phyloP scores from a whole-genome alignment of 768 basidiomycete genomes.

The Macrolepiota dolichaula region DNA sequence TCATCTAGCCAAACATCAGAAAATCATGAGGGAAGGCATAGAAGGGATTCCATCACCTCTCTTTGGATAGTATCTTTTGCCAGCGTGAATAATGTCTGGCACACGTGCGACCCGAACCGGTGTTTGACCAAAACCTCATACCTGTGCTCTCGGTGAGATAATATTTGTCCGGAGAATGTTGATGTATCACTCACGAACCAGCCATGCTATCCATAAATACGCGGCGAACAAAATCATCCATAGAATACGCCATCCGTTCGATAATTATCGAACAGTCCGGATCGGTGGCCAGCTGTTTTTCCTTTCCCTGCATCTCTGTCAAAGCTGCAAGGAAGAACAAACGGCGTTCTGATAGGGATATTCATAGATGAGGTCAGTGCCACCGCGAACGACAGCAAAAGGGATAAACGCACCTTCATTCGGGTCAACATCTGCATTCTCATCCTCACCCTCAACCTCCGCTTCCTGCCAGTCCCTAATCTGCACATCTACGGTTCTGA shows the following conservation, averaged over 20 bases:
- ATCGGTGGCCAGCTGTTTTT: conserved; percentile 88
- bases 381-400: neutral
- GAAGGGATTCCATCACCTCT: conserved; percentile 45
- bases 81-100: conserved; percentile 81
- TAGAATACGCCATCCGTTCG: conserved; percentile 86
- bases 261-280: conserved; percentile 89
- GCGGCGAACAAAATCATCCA: conserved; percentile 94
- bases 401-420: conserved; percentile 56
- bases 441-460: conserved; percentile 33
- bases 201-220: conserved; percentile 85
- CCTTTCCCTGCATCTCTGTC: conserved; percentile 81
- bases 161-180: neutral
- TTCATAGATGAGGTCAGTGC: neutral
- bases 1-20: conserved; percentile 33
- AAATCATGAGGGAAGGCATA: neutral
- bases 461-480: conserved; percentile 82
- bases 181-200: conserved; percentile 69
- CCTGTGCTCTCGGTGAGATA: conserved; percentile 29
- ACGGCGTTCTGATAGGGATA: conserved; percentile 53
- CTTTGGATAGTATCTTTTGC: conserved; percentile 60
- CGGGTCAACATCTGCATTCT: conserved; percentile 48
- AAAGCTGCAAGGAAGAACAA: conserved; percentile 82
- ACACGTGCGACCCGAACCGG: conserved; percentile 94
- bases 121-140: conserved; percentile 67
- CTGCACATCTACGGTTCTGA: conserved; percentile 83